These are phyloP conservation scores for Tuber borchii DNA, from an alignment of 495 filamentous ascomycete genomes.

Conservation along the genomic window DNA sequence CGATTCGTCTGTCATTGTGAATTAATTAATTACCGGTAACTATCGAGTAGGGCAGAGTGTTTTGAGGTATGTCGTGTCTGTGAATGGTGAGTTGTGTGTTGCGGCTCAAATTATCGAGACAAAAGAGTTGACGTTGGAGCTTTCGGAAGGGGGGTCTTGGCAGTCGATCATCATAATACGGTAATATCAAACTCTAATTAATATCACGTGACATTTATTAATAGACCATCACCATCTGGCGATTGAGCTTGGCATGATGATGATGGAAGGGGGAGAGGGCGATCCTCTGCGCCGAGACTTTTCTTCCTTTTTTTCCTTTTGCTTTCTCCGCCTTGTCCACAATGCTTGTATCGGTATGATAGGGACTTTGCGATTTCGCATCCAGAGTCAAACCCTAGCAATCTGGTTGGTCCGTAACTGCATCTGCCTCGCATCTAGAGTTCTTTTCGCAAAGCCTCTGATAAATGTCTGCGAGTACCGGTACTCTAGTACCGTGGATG, in stretches of 20 bases:
- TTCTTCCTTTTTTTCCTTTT: background rate
- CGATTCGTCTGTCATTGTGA: slow-evolving; percentile 16
- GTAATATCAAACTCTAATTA: too few species aligned
- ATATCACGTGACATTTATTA: background rate
- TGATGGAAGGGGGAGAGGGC: background rate
- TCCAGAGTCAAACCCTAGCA: too few species aligned
- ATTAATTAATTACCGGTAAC: background rate
- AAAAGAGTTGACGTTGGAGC: background rate
- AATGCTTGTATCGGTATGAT: background rate
- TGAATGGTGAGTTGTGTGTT: background rate
- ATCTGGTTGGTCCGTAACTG: too few species aligned
- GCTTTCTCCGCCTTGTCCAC: background rate
- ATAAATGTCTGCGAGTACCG: too few species aligned
- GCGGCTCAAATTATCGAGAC: background rate
- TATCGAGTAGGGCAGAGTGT: background rate
- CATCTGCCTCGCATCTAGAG: too few species aligned
- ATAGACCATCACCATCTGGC: background rate
- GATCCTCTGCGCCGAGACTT: background rate
- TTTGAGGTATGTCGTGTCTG: slow-evolving; percentile 11
- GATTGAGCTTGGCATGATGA: too few species aligned
- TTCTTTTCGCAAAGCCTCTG: too few species aligned
- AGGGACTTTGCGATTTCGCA: too few species aligned
- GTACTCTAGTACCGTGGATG: too few species aligned
- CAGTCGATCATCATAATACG: too few species aligned
- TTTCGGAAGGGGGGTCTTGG: background rate